These are phyloP conservation scores for Gleditsia sinensis DNA, from an alignment of 306 rosid genomes.

Conservation along the genomic window DNA sequence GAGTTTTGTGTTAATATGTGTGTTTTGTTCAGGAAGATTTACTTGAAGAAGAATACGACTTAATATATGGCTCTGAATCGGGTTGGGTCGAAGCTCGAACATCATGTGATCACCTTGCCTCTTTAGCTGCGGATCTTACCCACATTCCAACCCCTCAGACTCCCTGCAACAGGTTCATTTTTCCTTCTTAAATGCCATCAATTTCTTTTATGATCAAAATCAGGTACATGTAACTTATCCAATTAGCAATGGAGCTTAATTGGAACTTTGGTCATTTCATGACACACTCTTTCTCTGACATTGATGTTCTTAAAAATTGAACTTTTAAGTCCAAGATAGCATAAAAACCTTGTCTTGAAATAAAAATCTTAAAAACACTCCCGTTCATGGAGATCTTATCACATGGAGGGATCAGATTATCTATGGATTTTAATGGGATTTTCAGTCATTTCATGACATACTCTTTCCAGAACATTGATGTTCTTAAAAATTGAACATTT, in stretches of 20 bases:
- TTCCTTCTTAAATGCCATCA: neutral
- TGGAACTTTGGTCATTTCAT: neutral
- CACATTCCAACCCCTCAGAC: conserved; percentile 70
- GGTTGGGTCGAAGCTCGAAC: conserved; percentile 87
- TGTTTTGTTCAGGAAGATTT: conserved; percentile 32
- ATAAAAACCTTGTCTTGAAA: neutral
- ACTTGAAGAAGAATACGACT: conserved; percentile 42
- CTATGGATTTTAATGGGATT: neutral
- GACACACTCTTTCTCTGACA: neutral
- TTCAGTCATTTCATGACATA: neutral
- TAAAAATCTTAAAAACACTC: neutral
- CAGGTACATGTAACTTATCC: neutral
- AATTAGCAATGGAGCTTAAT: neutral
- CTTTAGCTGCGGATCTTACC: conserved; percentile 57
- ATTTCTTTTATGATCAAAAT: neutral
- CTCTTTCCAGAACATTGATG: neutral
- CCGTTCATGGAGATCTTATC: neutral
- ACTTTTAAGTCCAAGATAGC: neutral
- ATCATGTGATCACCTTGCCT: conserved; percentile 61
- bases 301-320: neutral
- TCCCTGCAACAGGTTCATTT: conserved; percentile 58
- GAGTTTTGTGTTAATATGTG: neutral
- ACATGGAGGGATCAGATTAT: too few relatives aligned
- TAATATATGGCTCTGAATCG: conserved; percentile 51
- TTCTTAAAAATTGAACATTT: neutral